phyloP scores from a whole-genome alignment of 2,329 filamentous ascomycete species.

The Macroventuria anomochaeta region DNA sequence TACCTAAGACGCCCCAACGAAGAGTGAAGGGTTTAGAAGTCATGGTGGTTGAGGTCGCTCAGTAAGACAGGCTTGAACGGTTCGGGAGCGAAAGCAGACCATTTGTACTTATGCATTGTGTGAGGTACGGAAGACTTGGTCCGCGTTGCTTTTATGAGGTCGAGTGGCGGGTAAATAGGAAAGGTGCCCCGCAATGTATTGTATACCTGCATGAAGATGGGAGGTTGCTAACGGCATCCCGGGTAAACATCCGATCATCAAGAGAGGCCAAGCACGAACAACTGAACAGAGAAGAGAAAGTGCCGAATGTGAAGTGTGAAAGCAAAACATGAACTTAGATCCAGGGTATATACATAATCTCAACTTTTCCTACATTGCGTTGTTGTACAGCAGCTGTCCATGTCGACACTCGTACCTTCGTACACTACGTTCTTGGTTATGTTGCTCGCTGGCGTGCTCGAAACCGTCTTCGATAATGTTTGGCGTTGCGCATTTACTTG shows the following conservation, averaged over 20 bases:
- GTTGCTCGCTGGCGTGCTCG: background rate
- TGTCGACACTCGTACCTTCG: background rate
- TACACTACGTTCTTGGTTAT: background rate
- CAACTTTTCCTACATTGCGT: slow-evolving; percentile 9
- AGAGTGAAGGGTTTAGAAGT: slow-evolving; percentile 27
- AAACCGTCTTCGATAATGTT: background rate
- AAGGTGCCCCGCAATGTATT: slow-evolving; percentile 3
- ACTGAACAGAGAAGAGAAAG: background rate
- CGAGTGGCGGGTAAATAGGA: slow-evolving; percentile 1
- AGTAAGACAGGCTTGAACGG: background rate
- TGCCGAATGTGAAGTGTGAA: background rate
- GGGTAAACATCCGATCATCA: slow-evolving; percentile 13
- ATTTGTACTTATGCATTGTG: background rate
- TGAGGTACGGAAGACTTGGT: background rate
- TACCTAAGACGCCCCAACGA: slow-evolving; percentile 38
- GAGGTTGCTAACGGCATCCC: slow-evolving; percentile 15
- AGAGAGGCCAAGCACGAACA: background rate
- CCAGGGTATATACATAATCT: slow-evolving; percentile 58
- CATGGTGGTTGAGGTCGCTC: slow-evolving; percentile 16
- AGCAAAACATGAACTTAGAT: slow-evolving; percentile 55
- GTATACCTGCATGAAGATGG: slow-evolving; percentile 7
- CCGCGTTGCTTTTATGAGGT: slow-evolving; percentile 6
- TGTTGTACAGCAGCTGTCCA: slow-evolving; percentile 45
- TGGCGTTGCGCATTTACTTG: slow-evolving; percentile 45
- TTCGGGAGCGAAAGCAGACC: background rate